Conservation (phyloP, 1,284 basidiomycete species). For the Mrakiaceae sp. region DNA sequence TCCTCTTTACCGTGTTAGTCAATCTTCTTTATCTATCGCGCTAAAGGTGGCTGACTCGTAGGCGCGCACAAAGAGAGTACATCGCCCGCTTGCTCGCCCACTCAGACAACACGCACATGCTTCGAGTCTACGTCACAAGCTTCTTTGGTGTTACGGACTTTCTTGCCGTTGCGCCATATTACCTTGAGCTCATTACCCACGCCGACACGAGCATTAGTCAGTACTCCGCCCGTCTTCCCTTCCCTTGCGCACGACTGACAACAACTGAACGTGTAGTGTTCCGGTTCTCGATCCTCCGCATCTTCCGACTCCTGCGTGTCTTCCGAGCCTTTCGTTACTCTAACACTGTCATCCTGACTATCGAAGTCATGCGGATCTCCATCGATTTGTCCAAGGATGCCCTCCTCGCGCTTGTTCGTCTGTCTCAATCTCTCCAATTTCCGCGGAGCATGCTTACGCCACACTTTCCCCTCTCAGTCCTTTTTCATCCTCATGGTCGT, state of each 20-base stretch:
- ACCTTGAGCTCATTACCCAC: conserved; percentile 66
- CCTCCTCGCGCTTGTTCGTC: conserved; percentile 53
- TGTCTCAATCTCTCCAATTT: not conserved
- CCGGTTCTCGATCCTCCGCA: conserved; percentile 66
- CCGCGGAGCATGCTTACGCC: not conserved
- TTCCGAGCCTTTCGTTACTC: conserved; percentile 78
- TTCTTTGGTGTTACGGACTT: conserved; percentile 78
- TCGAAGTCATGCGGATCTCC: conserved; percentile 87
- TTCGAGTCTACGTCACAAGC: conserved; percentile 38
- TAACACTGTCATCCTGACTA: conserved; percentile 62
- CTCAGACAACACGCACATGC: conserved; percentile 33
- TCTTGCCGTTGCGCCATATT: conserved; percentile 73
- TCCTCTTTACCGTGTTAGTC: conserved; percentile 54
- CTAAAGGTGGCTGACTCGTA: too few species aligned
- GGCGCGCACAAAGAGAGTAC: not conserved
- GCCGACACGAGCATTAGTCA: conserved; percentile 59
- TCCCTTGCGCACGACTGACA: not conserved
- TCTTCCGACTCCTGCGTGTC: conserved; percentile 70
- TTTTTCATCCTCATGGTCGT: conserved; percentile 44
- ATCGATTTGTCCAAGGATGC: conserved; percentile 74
- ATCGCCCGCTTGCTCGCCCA: conserved; percentile 30
- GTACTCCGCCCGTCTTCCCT: not conserved
- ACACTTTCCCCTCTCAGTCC: not conserved
- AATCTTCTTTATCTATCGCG: conserved; percentile 43
- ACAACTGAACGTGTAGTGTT: conserved; percentile 46